Evolutionary conservation across 805 yeast genomes (phyloP).

Genomic region (Teunomyces aglyptinius): DNA sequence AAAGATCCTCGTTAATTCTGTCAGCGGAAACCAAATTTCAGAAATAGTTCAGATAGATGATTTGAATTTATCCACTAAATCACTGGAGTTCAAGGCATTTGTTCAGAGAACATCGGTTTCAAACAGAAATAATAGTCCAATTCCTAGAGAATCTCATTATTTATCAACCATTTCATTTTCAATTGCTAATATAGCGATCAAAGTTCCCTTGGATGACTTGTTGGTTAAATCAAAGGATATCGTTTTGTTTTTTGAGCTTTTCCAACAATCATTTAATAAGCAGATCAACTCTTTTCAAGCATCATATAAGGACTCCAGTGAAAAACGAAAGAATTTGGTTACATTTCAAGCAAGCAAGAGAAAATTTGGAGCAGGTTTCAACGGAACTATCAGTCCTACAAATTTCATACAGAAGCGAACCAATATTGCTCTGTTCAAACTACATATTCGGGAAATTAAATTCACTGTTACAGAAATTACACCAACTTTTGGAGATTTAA

Average conservation of each 20-base stretch:
- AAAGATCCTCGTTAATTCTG: conserved; percentile 21
- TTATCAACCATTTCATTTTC: conserved; percentile 15
- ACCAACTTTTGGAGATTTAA: conserved; percentile 27
- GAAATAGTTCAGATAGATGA: conserved; percentile 20
- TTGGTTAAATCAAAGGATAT: conserved; percentile 1
- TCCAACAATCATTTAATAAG: neutral
- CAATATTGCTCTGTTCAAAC: conserved; percentile 42
- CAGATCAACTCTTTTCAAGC: conserved; percentile 14
- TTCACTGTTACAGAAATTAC: conserved; percentile 16
- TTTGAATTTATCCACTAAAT: conserved; percentile 25
- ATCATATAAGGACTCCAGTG: conserved; percentile 4
- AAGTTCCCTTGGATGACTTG: conserved; percentile 10
- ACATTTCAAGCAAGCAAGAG: conserved; percentile 7
- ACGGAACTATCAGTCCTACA: conserved; percentile 3
- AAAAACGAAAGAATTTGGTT: neutral
- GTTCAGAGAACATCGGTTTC: conserved; percentile 11
- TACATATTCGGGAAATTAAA: conserved; percentile 17
- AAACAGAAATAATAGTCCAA: conserved; percentile 9
- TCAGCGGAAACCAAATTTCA: conserved; percentile 11
- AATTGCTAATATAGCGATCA: conserved; percentile 14
- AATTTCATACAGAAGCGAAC: conserved; percentile 23
- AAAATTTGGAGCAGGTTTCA: conserved; percentile 14
- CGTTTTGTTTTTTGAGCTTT: neutral
- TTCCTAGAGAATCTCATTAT: conserved; percentile 19
- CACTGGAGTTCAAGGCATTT: conserved; percentile 24